These are phyloP conservation scores for Aspergillus sp. DNA, from an alignment of 2,329 filamentous ascomycete species.

Conservation along the genomic window DNA sequence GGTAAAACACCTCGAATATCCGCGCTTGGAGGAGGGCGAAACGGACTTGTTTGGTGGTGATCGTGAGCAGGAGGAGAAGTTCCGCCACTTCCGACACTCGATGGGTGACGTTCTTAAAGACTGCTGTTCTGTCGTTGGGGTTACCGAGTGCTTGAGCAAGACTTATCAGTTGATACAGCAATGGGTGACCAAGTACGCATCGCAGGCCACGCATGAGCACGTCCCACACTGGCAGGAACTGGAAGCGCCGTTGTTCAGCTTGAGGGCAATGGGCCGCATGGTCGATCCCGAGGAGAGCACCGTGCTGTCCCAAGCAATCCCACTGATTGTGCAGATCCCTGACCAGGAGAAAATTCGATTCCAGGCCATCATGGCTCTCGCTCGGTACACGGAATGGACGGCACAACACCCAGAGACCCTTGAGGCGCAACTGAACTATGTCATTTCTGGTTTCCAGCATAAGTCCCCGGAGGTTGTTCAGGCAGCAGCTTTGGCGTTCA, in stretches of 20 bases:
- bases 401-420: constrained; percentile 86
- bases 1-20: constrained; percentile 82
- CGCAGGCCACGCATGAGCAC: constrained; percentile 60
- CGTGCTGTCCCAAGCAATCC: constrained; percentile 84
- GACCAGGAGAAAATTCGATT: constrained; percentile 97
- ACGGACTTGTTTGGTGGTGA: constrained; percentile 90
- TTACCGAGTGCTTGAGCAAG: constrained; percentile 82
- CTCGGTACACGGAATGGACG: constrained; percentile 96
- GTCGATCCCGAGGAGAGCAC: constrained; percentile 80
- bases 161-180: constrained; percentile 74
- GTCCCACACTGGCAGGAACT: constrained; percentile 95
- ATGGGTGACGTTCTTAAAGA: constrained; percentile 99
- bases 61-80: constrained; percentile 90
- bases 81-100: constrained; percentile 87
- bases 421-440: constrained; percentile 87
- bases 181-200: constrained; percentile 77
- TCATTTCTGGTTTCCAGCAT: constrained; percentile 84
- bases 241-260: constrained; percentile 87
- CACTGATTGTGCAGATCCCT: constrained; percentile 85
- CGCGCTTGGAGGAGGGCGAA: constrained; percentile 64
- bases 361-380: constrained; percentile 94
- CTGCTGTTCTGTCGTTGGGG: constrained; percentile 89
- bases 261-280: constrained; percentile 95
- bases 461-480: constrained; percentile 83
- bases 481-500: constrained; percentile 86